phyloP scores from a whole-genome alignment of 2,329 filamentous ascomycete species.

The Apiospora rasikravindrae region DNA sequence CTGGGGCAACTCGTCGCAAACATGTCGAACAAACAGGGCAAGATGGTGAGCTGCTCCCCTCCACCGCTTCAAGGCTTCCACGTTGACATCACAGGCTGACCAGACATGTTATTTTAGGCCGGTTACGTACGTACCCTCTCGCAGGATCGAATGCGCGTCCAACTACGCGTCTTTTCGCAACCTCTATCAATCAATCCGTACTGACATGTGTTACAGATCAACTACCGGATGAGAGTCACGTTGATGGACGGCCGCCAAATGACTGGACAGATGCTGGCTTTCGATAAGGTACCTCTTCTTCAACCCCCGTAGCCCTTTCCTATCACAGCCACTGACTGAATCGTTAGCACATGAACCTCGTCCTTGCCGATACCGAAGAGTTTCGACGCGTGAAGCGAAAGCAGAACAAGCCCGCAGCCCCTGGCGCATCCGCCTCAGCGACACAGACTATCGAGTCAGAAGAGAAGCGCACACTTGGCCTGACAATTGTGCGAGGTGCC shows the following conservation, averaged over 20 bases:
- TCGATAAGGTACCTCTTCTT: slow-evolving; percentile 77
- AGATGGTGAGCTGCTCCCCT: slow-evolving; percentile 81
- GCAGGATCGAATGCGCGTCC: slow-evolving; percentile 19
- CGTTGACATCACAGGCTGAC: slow-evolving; percentile 67
- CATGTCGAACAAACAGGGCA: slow-evolving; percentile 94
- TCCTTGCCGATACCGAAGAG: slow-evolving; percentile 97
- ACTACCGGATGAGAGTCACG: slow-evolving; percentile 98
- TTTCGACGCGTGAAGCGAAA: slow-evolving; percentile 91
- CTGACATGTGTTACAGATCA: slow-evolving; percentile 71
- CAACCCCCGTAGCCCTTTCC: not conserved
- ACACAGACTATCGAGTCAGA: slow-evolving; percentile 81
- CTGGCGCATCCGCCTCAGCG: slow-evolving; percentile 64
- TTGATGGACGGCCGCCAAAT: slow-evolving; percentile 95
- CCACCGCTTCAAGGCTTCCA: slow-evolving; percentile 46
- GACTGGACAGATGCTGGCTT: slow-evolving; percentile 97
- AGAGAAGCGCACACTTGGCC: slow-evolving; percentile 95
- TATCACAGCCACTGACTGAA: slow-evolving; percentile 20
- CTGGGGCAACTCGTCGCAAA: slow-evolving; percentile 50
- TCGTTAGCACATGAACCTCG: slow-evolving; percentile 94
- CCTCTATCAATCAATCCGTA: not conserved
- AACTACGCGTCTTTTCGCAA: not conserved
- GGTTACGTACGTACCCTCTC: slow-evolving; percentile 67
- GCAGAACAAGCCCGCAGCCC: slow-evolving; percentile 72
- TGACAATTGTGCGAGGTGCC: slow-evolving; percentile 92
- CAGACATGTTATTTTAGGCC: slow-evolving; percentile 60